Evolutionary conservation across 2,329 filamentous ascomycete species (phyloP).

Genomic region (Botrytis sinoallii): DNA sequence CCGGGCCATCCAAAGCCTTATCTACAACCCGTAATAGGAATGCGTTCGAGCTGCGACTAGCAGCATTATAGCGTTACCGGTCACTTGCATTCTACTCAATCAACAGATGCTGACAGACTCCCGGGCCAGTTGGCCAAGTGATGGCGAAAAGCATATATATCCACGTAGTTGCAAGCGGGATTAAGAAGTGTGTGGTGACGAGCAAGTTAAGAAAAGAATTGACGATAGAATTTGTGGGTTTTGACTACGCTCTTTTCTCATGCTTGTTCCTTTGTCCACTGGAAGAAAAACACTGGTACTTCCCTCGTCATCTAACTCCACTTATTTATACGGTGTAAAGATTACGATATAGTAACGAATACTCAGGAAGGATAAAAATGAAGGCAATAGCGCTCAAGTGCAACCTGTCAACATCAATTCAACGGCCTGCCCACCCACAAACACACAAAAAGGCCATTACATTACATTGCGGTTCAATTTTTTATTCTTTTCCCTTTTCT

Average conservation of each 20-base stretch:
- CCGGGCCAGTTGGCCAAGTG: neutral
- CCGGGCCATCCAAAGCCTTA: neutral
- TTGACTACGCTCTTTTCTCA: too few relatives aligned
- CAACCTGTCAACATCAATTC: neutral
- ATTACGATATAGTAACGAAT: neutral
- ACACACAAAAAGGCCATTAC: neutral
- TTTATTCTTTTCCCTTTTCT: neutral
- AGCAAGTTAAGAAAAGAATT: accelerated
- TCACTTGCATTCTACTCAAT: neutral
- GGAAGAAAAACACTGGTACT: neutral
- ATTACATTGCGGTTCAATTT: neutral
- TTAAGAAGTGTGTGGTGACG: neutral
- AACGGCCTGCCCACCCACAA: neutral
- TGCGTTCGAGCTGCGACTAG: neutral
- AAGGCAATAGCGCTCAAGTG: neutral
- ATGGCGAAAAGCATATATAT: neutral
- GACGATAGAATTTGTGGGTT: neutral
- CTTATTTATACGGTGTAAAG: neutral
- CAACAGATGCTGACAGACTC: neutral
- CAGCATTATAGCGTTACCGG: neutral
- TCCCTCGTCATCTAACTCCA: neutral
- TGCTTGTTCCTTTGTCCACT: neutral
- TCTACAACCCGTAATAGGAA: neutral
- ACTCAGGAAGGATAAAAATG: neutral
- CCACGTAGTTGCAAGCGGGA: neutral